Conservation (phyloP, 1,284 basidiomycete genomes). For the Moniliella sp. region DNA sequence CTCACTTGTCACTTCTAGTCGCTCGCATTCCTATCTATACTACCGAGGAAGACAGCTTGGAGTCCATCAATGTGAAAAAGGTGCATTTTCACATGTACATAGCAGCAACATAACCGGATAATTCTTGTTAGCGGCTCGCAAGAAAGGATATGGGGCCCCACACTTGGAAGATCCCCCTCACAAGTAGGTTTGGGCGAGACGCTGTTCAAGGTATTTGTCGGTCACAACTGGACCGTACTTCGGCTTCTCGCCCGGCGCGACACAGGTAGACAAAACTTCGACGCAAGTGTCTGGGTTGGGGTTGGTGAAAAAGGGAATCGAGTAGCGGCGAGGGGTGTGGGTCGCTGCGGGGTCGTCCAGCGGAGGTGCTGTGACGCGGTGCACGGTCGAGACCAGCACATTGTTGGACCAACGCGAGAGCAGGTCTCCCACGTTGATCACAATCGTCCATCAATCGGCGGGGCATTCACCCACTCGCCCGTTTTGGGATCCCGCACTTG, state of each 20-base stretch:
- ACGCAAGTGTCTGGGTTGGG: constrained; percentile 52
- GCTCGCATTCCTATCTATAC: too few species aligned
- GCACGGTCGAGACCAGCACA: constrained; percentile 50
- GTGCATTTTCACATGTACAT: too few species aligned
- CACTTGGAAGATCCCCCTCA: constrained; percentile 22
- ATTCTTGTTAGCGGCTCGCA: constrained; percentile 16
- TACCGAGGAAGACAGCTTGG: too few species aligned
- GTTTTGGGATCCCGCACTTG: neutral
- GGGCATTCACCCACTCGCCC: neutral
- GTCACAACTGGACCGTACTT: constrained; percentile 8
- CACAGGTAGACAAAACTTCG: constrained; percentile 44
- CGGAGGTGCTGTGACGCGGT: constrained; percentile 53
- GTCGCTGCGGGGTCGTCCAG: constrained; percentile 18
- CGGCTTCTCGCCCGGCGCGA: constrained; percentile 9
- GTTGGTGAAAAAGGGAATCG: constrained; percentile 68
- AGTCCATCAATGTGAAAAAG: constrained; percentile 23
- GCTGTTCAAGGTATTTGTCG: constrained; percentile 29
- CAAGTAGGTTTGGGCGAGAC: constrained; percentile 7
- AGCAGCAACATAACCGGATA: too few species aligned
- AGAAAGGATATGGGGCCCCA: constrained; percentile 26
- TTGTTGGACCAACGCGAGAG: constrained; percentile 48
- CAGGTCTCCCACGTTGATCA: neutral
- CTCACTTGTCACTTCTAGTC: too few species aligned
- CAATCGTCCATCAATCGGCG: neutral
- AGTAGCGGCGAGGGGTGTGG: constrained; percentile 50